Evolutionary conservation across 768 basidiomycete species (phyloP), one percentile per base, ranked within the genome.

Genomic region (Phylloporus arenicola): DNA sequence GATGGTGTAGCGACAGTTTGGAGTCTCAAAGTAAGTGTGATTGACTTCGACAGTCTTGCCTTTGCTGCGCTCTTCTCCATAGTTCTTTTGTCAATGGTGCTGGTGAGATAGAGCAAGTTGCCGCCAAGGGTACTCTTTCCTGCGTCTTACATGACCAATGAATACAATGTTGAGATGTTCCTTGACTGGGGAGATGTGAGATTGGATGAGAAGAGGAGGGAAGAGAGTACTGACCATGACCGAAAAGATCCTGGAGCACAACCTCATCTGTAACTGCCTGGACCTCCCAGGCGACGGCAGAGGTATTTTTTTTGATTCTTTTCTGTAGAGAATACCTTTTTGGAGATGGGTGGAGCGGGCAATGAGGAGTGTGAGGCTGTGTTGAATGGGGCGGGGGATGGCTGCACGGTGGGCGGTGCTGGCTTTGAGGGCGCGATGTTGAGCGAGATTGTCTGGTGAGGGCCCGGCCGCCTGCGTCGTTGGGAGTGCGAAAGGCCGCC

Each of bases 1-100:
- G 64, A 99, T 90, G 52, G 96, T 99, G 73, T 98, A 99, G 56
- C 95, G 80, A 55, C 95, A 82, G 44, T 67, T 68, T 14, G 72
- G 72, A 11, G 94, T 96, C 71, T 98, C 96, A 63, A 99, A 99
- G 75, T 94, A 98, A 1, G 92, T 93, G 51, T 96, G 82, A 22
- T 96, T 96, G 58, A 98, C 93, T 71, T 99, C 96, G 56, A 98
- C 92, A 6, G 96, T 99, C 75, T 97, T 99, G 50, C 96, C 96
- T 72, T 97, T 92, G 56, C 75, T 76, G 49, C 95, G 83, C 65
- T 98, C 96, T 67, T 99, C 71, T 99, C 96, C 87, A 99, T 91
- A 25, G 96, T 99, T 44, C 96, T 85, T 73, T 98, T 98, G 70
- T 99, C 96, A 45, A 95, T 88, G 77, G 82, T 90, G 24, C 94